phyloP scores from a whole-genome alignment of 192 early-diverging fungal genomes.

The Paraglomus occultum region DNA sequence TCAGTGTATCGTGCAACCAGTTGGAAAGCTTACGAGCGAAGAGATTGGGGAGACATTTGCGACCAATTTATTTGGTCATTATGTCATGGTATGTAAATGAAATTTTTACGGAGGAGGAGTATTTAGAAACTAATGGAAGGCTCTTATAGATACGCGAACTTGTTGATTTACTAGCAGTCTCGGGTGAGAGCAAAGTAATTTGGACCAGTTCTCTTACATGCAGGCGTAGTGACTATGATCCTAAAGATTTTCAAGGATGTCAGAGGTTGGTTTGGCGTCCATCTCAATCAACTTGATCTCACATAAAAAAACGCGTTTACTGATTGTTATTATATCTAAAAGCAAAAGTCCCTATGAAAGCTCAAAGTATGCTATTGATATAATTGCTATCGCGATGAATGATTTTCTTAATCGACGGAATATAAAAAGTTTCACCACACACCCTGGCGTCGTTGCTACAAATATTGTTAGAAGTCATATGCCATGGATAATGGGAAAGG shows the following conservation, averaged over 20 bases:
- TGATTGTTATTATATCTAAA: not conserved
- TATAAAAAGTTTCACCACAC: constrained; percentile 47
- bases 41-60: constrained; percentile 53
- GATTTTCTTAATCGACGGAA: constrained; percentile 23
- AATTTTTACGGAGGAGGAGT: not conserved
- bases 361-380: constrained; percentile 54
- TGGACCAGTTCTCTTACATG: constrained; percentile 56
- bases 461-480: constrained; percentile 22
- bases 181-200: constrained; percentile 46
- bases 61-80: constrained; percentile 60
- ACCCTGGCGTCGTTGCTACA: constrained; percentile 56
- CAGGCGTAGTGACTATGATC: constrained; percentile 32
- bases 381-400: constrained; percentile 43
- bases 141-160: constrained; percentile 46
- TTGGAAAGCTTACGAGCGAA: constrained; percentile 48
- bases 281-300: not conserved
- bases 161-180: constrained; percentile 38
- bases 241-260: constrained; percentile 53
- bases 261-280: constrained; percentile 31
- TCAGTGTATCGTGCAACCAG: constrained; percentile 43
- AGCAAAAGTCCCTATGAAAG: constrained; percentile 49
- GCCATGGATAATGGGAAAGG: not conserved
- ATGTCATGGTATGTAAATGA: constrained; percentile 44
- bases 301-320: not conserved
- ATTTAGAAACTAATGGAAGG: not conserved